Evolutionary conservation across 768 basidiomycete genomes (phyloP).

Genomic region (Boletus insuetus): DNA sequence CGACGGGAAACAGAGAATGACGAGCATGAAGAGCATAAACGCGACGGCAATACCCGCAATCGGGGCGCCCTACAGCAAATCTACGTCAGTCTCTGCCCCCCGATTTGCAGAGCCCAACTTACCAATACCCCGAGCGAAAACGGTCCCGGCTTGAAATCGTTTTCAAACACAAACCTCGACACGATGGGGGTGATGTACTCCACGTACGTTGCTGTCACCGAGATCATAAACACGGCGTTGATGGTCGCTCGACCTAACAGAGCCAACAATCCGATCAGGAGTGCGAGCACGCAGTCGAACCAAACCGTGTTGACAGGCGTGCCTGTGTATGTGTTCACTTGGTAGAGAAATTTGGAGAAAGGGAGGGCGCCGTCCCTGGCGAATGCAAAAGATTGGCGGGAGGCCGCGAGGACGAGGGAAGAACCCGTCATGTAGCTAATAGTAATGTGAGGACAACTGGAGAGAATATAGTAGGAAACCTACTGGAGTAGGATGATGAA

Average conservation of each 20-base stretch:
- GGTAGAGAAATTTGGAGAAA: slow-evolving; percentile 49
- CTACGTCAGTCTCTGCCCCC: background rate
- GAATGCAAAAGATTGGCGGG: slow-evolving; percentile 55
- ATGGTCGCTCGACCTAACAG: slow-evolving; percentile 35
- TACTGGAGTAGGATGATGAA: slow-evolving; percentile 49
- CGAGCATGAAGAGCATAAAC: slow-evolving; percentile 63
- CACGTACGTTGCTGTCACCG: slow-evolving; percentile 40
- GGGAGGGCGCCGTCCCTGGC: slow-evolving; percentile 60
- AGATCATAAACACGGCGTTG: slow-evolving; percentile 52
- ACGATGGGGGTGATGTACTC: slow-evolving; percentile 44
- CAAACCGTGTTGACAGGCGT: slow-evolving; percentile 62
- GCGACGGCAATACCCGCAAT: slow-evolving; percentile 50
- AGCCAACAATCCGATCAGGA: background rate
- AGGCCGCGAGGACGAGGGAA: slow-evolving; percentile 41
- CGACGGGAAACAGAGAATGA: slow-evolving; percentile 51
- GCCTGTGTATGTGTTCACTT: slow-evolving; percentile 46
- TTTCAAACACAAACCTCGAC: slow-evolving; percentile 45
- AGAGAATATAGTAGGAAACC: background rate
- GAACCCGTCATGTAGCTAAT: slow-evolving; percentile 45
- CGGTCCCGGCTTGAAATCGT: slow-evolving; percentile 44
- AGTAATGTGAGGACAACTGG: background rate
- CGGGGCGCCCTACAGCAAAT: slow-evolving; percentile 43
- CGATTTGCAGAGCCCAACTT: slow-evolving; percentile 1
- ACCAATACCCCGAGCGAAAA: slow-evolving; percentile 44
- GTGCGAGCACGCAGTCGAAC: slow-evolving; percentile 28